Base-by-base conservation (phyloP, 2,329 filamentous ascomycete species). In the Allantophomopsis lycopodina region DNA sequence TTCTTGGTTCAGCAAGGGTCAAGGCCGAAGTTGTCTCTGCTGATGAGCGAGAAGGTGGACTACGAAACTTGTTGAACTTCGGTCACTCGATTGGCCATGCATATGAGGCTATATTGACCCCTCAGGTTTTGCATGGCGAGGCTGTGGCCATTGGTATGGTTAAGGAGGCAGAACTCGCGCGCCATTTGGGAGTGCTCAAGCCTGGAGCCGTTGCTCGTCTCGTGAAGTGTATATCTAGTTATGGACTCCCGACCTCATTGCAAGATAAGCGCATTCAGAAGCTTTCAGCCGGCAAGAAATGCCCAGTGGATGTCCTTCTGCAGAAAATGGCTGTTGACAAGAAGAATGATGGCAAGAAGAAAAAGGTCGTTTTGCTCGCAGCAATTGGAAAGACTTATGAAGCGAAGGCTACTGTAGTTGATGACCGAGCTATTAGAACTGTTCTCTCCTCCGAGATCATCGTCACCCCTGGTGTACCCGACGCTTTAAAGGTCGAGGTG, bases 71-170 rank as follows among this genome's bases (percentile, higher is more conserved):
- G 40, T 71, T 98, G 44, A 98, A 98, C 60, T 96, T 95, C 61
- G 91, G 91, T 23, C 91, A 98, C 58, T 96, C 91, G 1, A 96
- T 98, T 48, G 91, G 91, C 12, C 91, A 98, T 60, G 91, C 91
- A 14, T 87, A 89, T 51, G 91, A 98, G 62, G 91, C 91, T 20
- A 87, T 98, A 35, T 69, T 96, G 33, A 94, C 93, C 0, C 91
- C 91, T 0, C 89, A 98, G 59, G 78, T 98, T 31, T 74, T 98
- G 6, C 91, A 98, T 54, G 91, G 91, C 44, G 91, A 98, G 58
- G 87, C 84, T 46, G 89, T 98, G 10, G 86, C 91, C 16, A 94
- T 98, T 50, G 91, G 91, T 18, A 98, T 98, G 91, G 84, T 96
- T 43, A 94, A 93, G 58, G 91, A 98, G 61, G 91, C 89, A 10